Percentiles rank a stretch among this genome's conserved stretches.
These are phyloP conservation scores for Cercospora zeae-maydis DNA, from an alignment of 2,329 filamentous ascomycete species.

Conservation along the genomic window DNA sequence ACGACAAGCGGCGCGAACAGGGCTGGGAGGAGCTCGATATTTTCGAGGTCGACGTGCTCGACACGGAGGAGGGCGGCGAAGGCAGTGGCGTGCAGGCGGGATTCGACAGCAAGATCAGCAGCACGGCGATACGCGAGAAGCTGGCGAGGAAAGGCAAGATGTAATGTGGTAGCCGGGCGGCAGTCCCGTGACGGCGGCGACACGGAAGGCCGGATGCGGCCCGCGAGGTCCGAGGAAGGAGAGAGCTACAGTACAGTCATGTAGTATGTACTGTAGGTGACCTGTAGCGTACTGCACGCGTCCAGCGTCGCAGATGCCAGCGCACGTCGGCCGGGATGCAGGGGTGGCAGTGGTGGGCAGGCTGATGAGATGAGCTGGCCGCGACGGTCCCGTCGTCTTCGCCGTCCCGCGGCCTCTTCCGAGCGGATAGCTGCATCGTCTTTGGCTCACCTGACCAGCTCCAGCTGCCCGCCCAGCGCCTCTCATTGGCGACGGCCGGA, in stretches of 20 bases:
- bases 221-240: neutral
- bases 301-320: too few relatives aligned
- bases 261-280: too few relatives aligned
- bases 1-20: slow-evolving; percentile 70
- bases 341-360: neutral
- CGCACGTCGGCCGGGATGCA: slow-evolving; percentile 8
- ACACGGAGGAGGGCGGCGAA: slow-evolving; percentile 51
- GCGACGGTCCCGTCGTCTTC: neutral
- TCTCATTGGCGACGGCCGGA: slow-evolving; percentile 15
- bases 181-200: too few relatives aligned
- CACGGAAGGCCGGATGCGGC: neutral
- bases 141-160: slow-evolving; percentile 27
- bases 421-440: slow-evolving; percentile 12
- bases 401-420: slow-evolving; percentile 5
- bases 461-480: neutral
- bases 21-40: slow-evolving; percentile 74
- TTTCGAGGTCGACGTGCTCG: slow-evolving; percentile 86
- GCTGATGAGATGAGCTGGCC: neutral
- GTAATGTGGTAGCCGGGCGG: neutral
- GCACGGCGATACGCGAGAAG: slow-evolving; percentile 65
- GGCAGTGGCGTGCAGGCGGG: slow-evolving; percentile 46
- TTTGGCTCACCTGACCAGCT: slow-evolving; percentile 10
- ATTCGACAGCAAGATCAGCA: slow-evolving; percentile 85
- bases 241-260: too few relatives aligned
- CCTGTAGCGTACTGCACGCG: too few relatives aligned